Evolutionary conservation across 2,329 filamentous ascomycete species (phyloP), one percentile per base, ranked within the genome.

Genomic region (Phoma sp.): DNA sequence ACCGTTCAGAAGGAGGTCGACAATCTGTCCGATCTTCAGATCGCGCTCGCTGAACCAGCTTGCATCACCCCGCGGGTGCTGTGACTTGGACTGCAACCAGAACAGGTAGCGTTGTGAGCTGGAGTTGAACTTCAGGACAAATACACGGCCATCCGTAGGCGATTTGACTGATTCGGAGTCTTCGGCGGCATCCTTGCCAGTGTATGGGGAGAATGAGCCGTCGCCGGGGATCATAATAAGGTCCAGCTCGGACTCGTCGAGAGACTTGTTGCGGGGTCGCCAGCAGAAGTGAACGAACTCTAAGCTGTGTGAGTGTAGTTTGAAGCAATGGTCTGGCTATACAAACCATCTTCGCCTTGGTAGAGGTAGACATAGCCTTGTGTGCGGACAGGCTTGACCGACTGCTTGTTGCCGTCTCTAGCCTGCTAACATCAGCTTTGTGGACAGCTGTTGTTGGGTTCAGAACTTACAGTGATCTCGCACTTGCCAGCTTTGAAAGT

Each of bases 281-380:
- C 96, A 99, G 84, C 93, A 97, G 80, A 99, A 96, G 80, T 97
- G 93, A 57, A 96, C 83, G 56, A 99, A 85, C 46, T 97, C 90
- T 92, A 61, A 36, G 36, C 23, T 14, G 7, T 33, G 42, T 72
- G 26, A 68, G 65, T 42, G 50, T 17, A 34, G 14, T 14, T n/a
- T 34, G 9, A 3, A 21, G 15, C 2, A 12, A 10, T 17, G 5
- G 21, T n/a, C 12, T 26, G 26, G 12, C 11, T 40, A 32, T 28
- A 65, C 76, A 53, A 71, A 89, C 88, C 93, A 87, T 97, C 93
- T 82, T 96, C 93, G 45, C 69, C 69, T 42, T 84, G 84, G 77
- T 95, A 96, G 48, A 98, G 87, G 75, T 96, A 98, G 72, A 98
- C 85, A 77, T 96, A 97, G 65, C 93, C 93, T 5, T 87, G 87